Conservation (phyloP, 495 filamentous ascomycete genomes). For the Neurospora sp. region DNA sequence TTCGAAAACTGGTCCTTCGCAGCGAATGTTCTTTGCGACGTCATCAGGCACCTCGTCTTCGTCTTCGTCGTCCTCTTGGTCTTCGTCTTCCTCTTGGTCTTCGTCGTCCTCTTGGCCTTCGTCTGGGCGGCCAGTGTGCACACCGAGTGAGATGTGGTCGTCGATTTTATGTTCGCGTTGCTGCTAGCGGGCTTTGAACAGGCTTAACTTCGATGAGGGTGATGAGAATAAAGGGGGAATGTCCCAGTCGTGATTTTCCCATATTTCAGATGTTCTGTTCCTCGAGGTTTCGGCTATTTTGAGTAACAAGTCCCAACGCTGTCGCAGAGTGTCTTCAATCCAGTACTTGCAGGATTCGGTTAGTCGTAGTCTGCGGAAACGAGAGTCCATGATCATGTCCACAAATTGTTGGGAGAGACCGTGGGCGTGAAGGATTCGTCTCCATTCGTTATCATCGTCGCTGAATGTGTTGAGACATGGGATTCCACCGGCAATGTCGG, state of each 20-base stretch:
- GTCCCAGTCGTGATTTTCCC: not conserved
- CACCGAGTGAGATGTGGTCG: too few species aligned
- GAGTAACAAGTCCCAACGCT: not conserved
- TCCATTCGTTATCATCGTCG: not conserved
- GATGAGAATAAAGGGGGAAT: not conserved
- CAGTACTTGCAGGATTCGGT: not conserved
- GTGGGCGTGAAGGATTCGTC: not conserved
- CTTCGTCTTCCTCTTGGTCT: not conserved
- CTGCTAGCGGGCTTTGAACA: not conserved
- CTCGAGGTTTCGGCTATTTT: not conserved
- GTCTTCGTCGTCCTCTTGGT: not conserved
- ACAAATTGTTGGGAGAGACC: not conserved
- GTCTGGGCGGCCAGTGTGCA: not conserved
- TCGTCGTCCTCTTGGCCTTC: not conserved
- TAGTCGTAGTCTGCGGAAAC: not conserved
- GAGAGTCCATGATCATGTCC: not conserved
- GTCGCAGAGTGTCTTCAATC: not conserved
- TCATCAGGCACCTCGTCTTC: not conserved
- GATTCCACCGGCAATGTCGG: not conserved
- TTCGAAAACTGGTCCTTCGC: not conserved
- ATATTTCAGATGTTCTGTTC: not conserved
- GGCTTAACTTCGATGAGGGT: not conserved
- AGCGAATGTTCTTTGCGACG: not conserved
- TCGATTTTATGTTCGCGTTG: not conserved
- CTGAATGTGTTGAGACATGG: not conserved